Evolutionary conservation across 2,329 filamentous ascomycete genomes (phyloP), one percentile per base, ranked within the genome.

Genomic region (Phialophora chinensis): DNA sequence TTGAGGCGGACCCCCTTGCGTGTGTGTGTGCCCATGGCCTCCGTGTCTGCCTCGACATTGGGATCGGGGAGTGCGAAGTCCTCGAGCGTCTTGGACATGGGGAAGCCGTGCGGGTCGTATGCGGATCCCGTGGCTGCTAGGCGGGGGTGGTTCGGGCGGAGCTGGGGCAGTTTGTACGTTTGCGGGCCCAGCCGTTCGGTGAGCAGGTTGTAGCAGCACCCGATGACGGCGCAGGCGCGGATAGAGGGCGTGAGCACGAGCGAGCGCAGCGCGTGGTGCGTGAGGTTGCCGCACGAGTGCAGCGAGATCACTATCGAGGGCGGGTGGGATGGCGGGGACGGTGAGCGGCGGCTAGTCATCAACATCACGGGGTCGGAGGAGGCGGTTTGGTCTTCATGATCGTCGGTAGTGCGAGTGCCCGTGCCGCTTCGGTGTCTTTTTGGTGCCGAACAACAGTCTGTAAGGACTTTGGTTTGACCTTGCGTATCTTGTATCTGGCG

Each of bases 181-280:
- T 92, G 90, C 1, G 93, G 91, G 0, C 92, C 91, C 12, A 97
- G 86, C 65, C 91, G 88, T 79, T 98, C 95, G 0, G 94, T 97
- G 72, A 98, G 82, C 5, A 98, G 87, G 74, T 99, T 99, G 84
- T 99, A 98, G 83, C 95, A 99, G 82, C 95, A 99, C 55, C 95
- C 95, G 67, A 99, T 92, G 76, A 99, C 93, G 65, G 94, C 94
- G 25, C 98, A 90, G n/a, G 93, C 92, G 35, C 88, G 87, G 63
- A 98, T 93, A 4, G 88, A 86, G 0, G 91, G 90, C 75, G 97
- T 98, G 65, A 96, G 80, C 1, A 93, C 80, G 23, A 99, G 85
- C 0, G 94, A 96, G 14, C 92, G 89, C 65, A 99, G 89, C 10
- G 91, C 95, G 75, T 96, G 93, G 77, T 99, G 95, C 0, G 96